A percentile compares a stretch with the other conserved stretches of the same genome.
Evolutionary conservation across 2,329 filamentous ascomycete genomes (phyloP).

Genomic region (Xylariaceae sp.): DNA sequence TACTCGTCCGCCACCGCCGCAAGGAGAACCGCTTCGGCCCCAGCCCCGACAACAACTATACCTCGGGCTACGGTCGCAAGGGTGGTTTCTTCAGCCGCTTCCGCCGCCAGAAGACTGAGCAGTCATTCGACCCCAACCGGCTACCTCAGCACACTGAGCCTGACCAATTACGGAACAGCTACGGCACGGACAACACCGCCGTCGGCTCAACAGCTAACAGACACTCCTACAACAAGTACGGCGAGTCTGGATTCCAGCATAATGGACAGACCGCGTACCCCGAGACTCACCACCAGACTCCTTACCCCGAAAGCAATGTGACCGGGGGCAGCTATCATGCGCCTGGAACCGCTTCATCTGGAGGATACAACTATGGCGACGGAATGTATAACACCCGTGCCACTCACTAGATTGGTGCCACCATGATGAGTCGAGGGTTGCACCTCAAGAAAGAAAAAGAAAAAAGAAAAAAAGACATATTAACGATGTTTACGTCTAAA

Average conservation of each 20-base stretch:
- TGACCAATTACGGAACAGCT: slow-evolving; percentile 33
- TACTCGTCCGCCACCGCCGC: slow-evolving; percentile 66
- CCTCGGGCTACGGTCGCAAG: slow-evolving; percentile 32
- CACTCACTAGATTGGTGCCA: background rate
- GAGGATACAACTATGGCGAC: slow-evolving; percentile 22
- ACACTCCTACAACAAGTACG: slow-evolving; percentile 29
- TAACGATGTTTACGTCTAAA: too few relatives aligned
- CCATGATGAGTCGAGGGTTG: too few relatives aligned
- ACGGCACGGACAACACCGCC: slow-evolving; percentile 34
- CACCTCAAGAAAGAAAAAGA: too few relatives aligned
- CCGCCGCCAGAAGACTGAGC: slow-evolving; percentile 21
- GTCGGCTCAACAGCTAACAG: slow-evolving; percentile 20
- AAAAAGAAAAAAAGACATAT: too few relatives aligned
- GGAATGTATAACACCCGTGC: slow-evolving; percentile 6
- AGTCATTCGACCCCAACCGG: slow-evolving; percentile 27
- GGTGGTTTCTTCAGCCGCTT: slow-evolving; percentile 32
- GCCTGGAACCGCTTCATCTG: background rate
- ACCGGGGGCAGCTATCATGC: background rate
- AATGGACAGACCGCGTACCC: slow-evolving; percentile 30
- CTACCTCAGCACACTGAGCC: slow-evolving; percentile 35
- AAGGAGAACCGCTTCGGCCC: slow-evolving; percentile 40
- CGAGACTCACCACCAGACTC: slow-evolving; percentile 16
- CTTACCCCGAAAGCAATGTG: background rate
- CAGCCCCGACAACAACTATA: slow-evolving; percentile 39
- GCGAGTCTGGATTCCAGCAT: slow-evolving; percentile 24